These are phyloP conservation scores for Neophaeococcomyces aloes DNA, from an alignment of 2,329 filamentous ascomycete genomes.

Conservation along the genomic window DNA sequence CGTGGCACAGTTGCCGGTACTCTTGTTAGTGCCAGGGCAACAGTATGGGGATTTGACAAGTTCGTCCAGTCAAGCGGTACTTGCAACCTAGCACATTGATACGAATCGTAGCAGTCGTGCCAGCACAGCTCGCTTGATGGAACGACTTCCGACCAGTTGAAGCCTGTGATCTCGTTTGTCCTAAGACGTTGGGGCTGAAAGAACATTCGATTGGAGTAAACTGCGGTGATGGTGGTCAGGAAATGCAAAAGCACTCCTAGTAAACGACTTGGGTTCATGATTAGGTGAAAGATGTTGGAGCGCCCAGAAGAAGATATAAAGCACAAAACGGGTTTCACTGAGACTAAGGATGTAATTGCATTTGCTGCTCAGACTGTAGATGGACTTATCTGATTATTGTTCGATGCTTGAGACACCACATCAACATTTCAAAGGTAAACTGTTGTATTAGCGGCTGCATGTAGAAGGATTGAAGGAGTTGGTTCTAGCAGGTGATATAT, in stretches of 20 bases:
- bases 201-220: neutral
- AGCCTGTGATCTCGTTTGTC: neutral
- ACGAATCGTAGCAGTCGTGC: conserved; percentile 35
- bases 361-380: too few species aligned
- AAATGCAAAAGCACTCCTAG: neutral
- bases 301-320: neutral
- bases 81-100: conserved; percentile 40
- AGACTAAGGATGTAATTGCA: too few species aligned
- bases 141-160: neutral
- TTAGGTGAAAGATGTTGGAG: neutral
- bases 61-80: conserved; percentile 40
- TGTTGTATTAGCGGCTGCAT: too few species aligned
- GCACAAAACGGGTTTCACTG: too few species aligned
- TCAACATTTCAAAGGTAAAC: too few species aligned
- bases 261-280: neutral
- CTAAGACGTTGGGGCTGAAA: neutral
- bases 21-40: conserved; percentile 38
- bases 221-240: neutral
- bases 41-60: conserved; percentile 26
- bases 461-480: too few species aligned
- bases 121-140: too few species aligned
- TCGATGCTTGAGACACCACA: too few species aligned
- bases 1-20: conserved; percentile 31
- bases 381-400: too few species aligned
- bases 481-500: too few species aligned